These are phyloP conservation scores for Collybia mongolica DNA, from an alignment of 768 basidiomycete species.

Conservation along the genomic window DNA sequence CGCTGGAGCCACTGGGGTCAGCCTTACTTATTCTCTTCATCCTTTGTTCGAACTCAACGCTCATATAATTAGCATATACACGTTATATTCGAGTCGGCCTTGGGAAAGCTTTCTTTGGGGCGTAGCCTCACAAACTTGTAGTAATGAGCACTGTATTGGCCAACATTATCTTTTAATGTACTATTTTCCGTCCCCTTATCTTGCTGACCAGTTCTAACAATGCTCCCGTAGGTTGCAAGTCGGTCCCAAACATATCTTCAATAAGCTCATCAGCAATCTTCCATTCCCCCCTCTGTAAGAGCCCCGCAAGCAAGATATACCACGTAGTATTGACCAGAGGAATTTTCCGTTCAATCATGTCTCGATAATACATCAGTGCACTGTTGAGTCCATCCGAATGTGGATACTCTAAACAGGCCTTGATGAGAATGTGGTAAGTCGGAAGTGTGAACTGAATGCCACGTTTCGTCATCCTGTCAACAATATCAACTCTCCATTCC, in stretches of 20 bases:
- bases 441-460: constrained; percentile 56
- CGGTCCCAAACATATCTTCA: constrained; percentile 51
- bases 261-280: constrained; percentile 58
- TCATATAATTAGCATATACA: constrained; percentile 52
- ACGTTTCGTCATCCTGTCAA: constrained; percentile 55
- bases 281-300: constrained; percentile 60
- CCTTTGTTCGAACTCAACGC: constrained; percentile 4
- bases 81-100: constrained; percentile 69
- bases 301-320: constrained; percentile 70
- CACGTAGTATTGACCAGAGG: constrained; percentile 64
- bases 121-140: constrained; percentile 23
- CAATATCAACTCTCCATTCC: constrained; percentile 48
- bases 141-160: neutral
- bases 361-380: constrained; percentile 58
- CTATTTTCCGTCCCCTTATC: constrained; percentile 34
- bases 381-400: constrained; percentile 47
- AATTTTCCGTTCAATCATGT: constrained; percentile 53
- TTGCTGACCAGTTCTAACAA: constrained; percentile 48
- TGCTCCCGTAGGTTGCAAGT: constrained; percentile 42
- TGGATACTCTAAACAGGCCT: constrained; percentile 56
- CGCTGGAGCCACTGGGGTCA: constrained; percentile 85
- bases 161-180: neutral
- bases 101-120: constrained; percentile 63
- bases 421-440: constrained; percentile 78
- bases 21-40: constrained; percentile 23